Evolutionary conservation across 2,329 filamentous ascomycete species (phyloP).

Genomic region (Paecilomyces fulvus): DNA sequence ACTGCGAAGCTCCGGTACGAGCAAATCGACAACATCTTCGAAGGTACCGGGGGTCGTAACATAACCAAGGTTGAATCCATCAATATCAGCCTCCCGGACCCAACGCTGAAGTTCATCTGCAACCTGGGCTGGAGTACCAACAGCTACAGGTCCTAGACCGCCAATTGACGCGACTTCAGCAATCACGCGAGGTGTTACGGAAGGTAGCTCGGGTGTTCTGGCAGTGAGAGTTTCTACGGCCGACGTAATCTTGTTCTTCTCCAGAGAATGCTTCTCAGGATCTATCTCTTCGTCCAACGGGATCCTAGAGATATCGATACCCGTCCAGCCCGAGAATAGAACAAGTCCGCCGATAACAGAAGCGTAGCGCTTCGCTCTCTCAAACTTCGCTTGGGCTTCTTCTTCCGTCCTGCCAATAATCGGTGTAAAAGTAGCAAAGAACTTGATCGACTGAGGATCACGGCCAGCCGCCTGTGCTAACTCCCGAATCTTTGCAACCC

Average conservation of each 20-base stretch:
- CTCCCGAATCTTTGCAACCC: slow-evolving; percentile 46
- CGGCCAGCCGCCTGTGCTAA: slow-evolving; percentile 45
- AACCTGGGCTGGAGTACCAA: slow-evolving; percentile 39
- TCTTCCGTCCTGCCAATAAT: slow-evolving; percentile 44
- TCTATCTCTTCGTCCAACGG: slow-evolving; percentile 51
- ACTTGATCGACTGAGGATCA: slow-evolving; percentile 50
- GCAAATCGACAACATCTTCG: slow-evolving; percentile 43
- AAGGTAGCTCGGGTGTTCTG: slow-evolving; percentile 40
- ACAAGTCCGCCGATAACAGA: slow-evolving; percentile 48
- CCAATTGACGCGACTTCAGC: slow-evolving; percentile 42
- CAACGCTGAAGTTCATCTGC: slow-evolving; percentile 43
- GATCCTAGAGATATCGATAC: slow-evolving; percentile 51
- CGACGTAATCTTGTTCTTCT: slow-evolving; percentile 45
- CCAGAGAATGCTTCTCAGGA: slow-evolving; percentile 44
- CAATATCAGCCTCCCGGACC: slow-evolving; percentile 36
- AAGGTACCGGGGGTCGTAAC: slow-evolving; percentile 46
- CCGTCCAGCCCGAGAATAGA: slow-evolving; percentile 51
- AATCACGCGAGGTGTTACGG: slow-evolving; percentile 39
- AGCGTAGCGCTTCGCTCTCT: slow-evolving; percentile 45
- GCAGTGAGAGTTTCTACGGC: slow-evolving; percentile 43
- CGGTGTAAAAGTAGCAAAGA: slow-evolving; percentile 45
- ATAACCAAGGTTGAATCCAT: slow-evolving; percentile 39
- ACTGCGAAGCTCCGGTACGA: slow-evolving; percentile 40
- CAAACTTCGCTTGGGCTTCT: slow-evolving; percentile 46
- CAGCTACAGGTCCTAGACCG: slow-evolving; percentile 40